These are phyloP conservation scores for Trichoderma breve DNA, from an alignment of 2,329 filamentous ascomycete species.

Conservation along the genomic window DNA sequence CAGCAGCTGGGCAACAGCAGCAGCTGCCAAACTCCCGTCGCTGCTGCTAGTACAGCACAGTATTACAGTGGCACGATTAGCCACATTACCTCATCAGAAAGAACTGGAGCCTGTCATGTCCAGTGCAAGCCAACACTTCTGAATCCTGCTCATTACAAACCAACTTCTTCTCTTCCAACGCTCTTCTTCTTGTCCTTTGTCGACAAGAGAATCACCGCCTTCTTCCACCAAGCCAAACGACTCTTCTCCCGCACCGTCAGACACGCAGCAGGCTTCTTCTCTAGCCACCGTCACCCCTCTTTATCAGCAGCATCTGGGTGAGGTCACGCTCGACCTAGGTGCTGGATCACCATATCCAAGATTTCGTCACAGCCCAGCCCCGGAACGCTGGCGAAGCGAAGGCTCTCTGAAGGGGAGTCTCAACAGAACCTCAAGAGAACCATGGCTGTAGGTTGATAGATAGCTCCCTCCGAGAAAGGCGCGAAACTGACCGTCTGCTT, in stretches of 20 bases:
- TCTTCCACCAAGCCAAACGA: background rate
- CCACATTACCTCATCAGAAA: conserved; percentile 19
- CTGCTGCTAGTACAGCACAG: background rate
- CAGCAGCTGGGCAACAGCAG: background rate
- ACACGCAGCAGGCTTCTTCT: background rate
- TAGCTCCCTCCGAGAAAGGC: background rate
- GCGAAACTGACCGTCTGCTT: background rate
- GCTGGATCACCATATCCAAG: conserved; percentile 35
- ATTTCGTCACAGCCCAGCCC: conserved; percentile 34
- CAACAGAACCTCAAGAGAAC: conserved; percentile 56
- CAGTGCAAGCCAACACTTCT: background rate
- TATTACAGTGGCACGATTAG: conserved; percentile 1
- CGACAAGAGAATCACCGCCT: background rate
- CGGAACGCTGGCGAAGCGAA: conserved; percentile 66
- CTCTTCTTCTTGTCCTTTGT: background rate
- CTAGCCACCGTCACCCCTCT: background rate
- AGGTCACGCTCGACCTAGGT: conserved; percentile 40
- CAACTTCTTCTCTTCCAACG: background rate
- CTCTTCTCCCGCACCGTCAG: background rate
- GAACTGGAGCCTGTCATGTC: conserved; percentile 16
- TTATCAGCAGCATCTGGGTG: conserved; percentile 28
- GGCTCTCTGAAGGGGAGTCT: conserved; percentile 60
- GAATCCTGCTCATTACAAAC: conserved; percentile 15
- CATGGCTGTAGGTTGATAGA: conserved; percentile 55
- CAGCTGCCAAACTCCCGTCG: no score